These are phyloP conservation scores for Globisporangium radiosum DNA, from an alignment of 352 stramenopile genomes.

Conservation along the genomic window DNA sequence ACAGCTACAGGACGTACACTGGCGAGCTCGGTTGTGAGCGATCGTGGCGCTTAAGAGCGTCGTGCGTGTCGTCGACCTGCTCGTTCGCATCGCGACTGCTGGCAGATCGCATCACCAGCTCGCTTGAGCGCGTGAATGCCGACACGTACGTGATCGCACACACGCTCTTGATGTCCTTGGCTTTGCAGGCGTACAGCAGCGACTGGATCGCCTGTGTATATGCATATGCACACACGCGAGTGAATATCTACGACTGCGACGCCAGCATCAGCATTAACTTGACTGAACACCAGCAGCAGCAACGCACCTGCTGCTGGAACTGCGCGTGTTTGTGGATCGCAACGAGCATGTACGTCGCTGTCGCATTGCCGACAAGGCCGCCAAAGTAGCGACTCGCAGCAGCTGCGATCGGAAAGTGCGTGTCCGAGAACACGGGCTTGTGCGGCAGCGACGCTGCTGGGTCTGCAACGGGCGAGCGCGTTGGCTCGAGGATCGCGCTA, in stretches of 20 bases:
- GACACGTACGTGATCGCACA: conserved; percentile 27
- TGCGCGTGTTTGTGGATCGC: conserved; percentile 45
- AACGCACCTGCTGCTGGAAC: conserved; percentile 63
- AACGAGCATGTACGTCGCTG: conserved; percentile 49
- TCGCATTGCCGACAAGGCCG: conserved; percentile 35
- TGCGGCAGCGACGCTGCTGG: background rate
- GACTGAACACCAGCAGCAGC: no score
- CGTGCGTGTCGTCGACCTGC: background rate
- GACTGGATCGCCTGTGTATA: conserved; percentile 58
- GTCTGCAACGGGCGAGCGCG: conserved; percentile 1
- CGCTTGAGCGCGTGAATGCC: conserved; percentile 15
- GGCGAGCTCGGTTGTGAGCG: background rate
- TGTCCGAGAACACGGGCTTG: conserved; percentile 40
- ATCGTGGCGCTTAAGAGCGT: background rate
- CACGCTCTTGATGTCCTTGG: conserved; percentile 57
- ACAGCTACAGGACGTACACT: conserved; percentile 1
- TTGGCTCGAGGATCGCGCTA: conserved; percentile 33
- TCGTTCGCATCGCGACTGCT: background rate
- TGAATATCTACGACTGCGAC: background rate
- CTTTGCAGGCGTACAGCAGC: conserved; percentile 73
- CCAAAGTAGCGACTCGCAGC: conserved; percentile 38
- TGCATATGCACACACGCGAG: background rate
- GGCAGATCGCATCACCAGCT: no score
- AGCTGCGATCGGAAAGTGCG: conserved; percentile 45
- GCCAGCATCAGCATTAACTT: no score